A percentile compares a stretch with the other conserved stretches of the same genome.
These are phyloP conservation scores for Craterostigma plantagineum DNA, from an alignment of 257 asterid species.

Conservation along the genomic window DNA sequence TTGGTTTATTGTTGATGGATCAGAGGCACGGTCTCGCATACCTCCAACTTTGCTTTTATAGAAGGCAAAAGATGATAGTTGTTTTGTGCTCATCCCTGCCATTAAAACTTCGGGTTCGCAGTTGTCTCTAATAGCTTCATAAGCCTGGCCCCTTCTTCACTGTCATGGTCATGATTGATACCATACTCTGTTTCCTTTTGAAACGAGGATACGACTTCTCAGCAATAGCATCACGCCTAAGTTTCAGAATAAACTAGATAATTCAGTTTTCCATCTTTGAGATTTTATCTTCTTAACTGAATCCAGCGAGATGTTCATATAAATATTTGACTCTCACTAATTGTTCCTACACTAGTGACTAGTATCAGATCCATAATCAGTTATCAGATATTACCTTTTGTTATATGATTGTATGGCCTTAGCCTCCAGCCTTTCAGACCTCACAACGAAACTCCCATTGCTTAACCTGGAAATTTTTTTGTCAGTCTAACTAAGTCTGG, in stretches of 20 bases:
- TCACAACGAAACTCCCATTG: conserved; percentile 42
- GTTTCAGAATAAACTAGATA: conserved; percentile 1
- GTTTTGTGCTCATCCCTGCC: conserved; percentile 93
- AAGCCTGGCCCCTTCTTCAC: conserved; percentile 88
- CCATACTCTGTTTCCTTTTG: conserved; percentile 36
- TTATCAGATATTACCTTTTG: conserved; percentile 81
- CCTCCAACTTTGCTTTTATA: conserved; percentile 83
- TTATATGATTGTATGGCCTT: conserved; percentile 31
- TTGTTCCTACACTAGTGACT: too few relatives aligned
- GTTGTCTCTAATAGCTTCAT: conserved; percentile 84
- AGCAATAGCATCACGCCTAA: conserved; percentile 48
- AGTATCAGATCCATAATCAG: too few relatives aligned
- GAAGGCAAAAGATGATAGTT: conserved; percentile 54
- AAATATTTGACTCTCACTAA: too few relatives aligned
- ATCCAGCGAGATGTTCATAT: too few relatives aligned
- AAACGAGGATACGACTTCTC: conserved; percentile 64
- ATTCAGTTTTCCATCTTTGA: not conserved
- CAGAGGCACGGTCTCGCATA: conserved; percentile 13
- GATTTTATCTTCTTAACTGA: too few relatives aligned
- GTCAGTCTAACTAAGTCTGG: conserved; percentile 12
- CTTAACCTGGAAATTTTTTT: conserved; percentile 40
- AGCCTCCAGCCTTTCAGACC: conserved; percentile 72
- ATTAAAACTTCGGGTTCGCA: conserved; percentile 93
- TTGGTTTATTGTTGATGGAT: too few relatives aligned
- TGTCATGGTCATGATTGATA: conserved; percentile 30